phyloP scores from a whole-genome alignment of 208 protist genomes.

The Crithidia brevicula region DNA sequence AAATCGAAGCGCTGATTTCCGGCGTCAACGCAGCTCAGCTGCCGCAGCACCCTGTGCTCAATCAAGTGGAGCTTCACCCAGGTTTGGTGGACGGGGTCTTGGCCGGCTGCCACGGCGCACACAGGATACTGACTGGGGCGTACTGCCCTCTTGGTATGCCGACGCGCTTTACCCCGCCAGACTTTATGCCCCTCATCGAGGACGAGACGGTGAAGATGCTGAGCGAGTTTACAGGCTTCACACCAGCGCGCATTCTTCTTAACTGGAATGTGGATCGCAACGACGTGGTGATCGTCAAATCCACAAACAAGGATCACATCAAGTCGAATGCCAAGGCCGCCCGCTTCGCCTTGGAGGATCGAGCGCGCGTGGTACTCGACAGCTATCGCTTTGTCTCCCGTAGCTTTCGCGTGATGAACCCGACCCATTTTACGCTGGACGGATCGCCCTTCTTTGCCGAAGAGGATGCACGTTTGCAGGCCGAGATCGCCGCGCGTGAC shows the following conservation, averaged over 20 bases:
- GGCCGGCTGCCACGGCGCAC: constrained; percentile 41
- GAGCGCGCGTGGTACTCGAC: constrained; percentile 61
- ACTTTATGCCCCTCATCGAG: constrained; percentile 50
- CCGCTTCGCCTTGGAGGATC: constrained; percentile 65
- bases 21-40: constrained; percentile 10
- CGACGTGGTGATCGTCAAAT: constrained; percentile 86
- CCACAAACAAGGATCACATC: constrained; percentile 80
- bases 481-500: constrained; percentile 6
- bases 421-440: constrained; percentile 55
- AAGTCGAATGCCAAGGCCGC: constrained; percentile 84
- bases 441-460: constrained; percentile 65
- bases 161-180: constrained; percentile 65
- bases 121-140: constrained; percentile 82
- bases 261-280: constrained; percentile 82
- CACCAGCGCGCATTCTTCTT: constrained; percentile 67
- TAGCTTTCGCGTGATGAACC: constrained; percentile 76
- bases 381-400: constrained; percentile 48
- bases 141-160: constrained; percentile 90
- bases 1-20: constrained; percentile 63
- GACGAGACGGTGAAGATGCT: constrained; percentile 51
- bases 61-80: constrained; percentile 93
- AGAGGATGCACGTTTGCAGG: constrained; percentile 21
- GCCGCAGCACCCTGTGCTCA: constrained; percentile 70
- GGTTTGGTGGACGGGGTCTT: constrained; percentile 59
- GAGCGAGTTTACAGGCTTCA: constrained; percentile 71